Percentiles rank a stretch among this genome's conserved stretches.
Evolutionary conservation across 2,329 filamentous ascomycete genomes (phyloP).

Genomic region (Aureobasidium mangrovei): DNA sequence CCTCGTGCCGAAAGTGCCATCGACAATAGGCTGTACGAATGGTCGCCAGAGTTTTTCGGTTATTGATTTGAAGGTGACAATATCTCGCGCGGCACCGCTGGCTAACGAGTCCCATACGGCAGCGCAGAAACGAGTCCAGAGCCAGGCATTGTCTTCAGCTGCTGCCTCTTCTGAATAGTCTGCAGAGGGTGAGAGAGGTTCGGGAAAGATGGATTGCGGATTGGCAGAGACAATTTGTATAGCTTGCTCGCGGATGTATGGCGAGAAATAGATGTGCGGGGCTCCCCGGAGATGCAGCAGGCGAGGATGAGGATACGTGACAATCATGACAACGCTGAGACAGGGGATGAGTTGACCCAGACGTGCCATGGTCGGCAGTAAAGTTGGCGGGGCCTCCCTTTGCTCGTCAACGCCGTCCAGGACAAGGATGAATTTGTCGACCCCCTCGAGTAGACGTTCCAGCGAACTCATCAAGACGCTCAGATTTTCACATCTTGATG

Average conservation of each 20-base stretch:
- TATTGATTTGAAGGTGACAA: constrained; percentile 61
- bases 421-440: constrained; percentile 65
- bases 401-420: constrained; percentile 83
- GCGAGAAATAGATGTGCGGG: constrained; percentile 72
- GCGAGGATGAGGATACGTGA: constrained; percentile 60
- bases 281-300: constrained; percentile 62
- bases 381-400: constrained; percentile 66
- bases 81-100: constrained; percentile 69
- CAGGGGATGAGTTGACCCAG: constrained; percentile 73
- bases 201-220: constrained; percentile 40
- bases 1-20: constrained; percentile 62
- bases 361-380: constrained; percentile 72
- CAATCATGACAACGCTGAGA: constrained; percentile 67
- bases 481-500: constrained; percentile 66
- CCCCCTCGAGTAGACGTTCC: constrained; percentile 50
- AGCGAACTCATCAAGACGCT: constrained; percentile 68
- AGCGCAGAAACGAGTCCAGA: constrained; percentile 72
- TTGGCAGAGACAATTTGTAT: constrained; percentile 62
- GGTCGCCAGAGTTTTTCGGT: constrained; percentile 73
- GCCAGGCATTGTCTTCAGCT: constrained; percentile 53
- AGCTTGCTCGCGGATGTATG: constrained; percentile 74
- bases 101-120: constrained; percentile 82
- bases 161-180: constrained; percentile 40
- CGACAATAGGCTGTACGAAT: constrained; percentile 69
- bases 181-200: constrained; percentile 31